Evolutionary conservation across 805 yeast genomes (phyloP).

Genomic region (Candida golubevii): DNA sequence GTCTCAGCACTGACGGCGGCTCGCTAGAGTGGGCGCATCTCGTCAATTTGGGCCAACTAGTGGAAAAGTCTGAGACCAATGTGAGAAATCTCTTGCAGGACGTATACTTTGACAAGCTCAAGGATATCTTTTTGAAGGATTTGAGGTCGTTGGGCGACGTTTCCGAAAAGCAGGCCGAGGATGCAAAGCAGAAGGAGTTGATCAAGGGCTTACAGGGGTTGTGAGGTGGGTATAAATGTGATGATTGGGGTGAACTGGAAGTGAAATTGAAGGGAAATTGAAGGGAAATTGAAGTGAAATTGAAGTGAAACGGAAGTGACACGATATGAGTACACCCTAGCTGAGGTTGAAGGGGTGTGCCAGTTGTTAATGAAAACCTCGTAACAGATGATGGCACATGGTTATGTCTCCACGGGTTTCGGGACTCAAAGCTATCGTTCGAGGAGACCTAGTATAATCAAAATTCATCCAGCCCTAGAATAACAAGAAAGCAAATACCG

Average conservation of each 20-base stretch:
- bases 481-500: no score
- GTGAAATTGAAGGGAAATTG: no score
- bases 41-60: conserved; percentile 75
- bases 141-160: conserved; percentile 37
- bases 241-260: background rate
- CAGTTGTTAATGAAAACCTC: no score
- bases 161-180: conserved; percentile 27
- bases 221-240: conserved; percentile 7
- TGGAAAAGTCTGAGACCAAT: conserved; percentile 86
- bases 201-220: conserved; percentile 37
- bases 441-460: no score
- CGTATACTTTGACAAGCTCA: conserved; percentile 91
- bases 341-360: no score
- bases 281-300: no score
- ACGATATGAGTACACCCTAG: no score
- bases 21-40: conserved; percentile 64
- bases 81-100: conserved; percentile 85
- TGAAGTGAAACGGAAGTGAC: background rate
- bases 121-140: conserved; percentile 64
- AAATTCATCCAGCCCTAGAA: no score
- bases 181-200: conserved; percentile 31
- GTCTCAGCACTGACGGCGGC: conserved; percentile 32
- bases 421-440: no score
- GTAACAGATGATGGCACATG: no score
- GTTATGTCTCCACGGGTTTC: no score